Conservation (phyloP, 2,329 filamentous ascomycete species). For the Verticillium nubilum region DNA sequence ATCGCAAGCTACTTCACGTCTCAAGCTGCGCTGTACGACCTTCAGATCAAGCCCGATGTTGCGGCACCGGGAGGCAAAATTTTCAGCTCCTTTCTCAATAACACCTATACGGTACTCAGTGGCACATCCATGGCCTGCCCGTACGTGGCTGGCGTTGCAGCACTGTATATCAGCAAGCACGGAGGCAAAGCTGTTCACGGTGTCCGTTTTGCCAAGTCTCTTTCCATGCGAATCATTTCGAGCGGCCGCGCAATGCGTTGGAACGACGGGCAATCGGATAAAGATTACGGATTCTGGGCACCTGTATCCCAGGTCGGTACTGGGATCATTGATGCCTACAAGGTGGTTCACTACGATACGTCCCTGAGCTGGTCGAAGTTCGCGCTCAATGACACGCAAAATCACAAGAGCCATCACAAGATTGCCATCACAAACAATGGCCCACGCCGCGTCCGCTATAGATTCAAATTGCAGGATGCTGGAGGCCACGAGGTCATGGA, state of each 20-base stretch:
- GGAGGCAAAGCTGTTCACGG: conserved; percentile 35
- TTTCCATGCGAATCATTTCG: conserved; percentile 20
- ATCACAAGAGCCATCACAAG: conserved; percentile 28
- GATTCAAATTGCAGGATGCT: conserved; percentile 25
- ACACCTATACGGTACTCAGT: conserved; percentile 37
- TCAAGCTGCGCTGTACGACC: conserved; percentile 47
- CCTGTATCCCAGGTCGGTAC: conserved; percentile 38
- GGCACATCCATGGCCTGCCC: conserved; percentile 54
- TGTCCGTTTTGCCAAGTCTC: conserved; percentile 15
- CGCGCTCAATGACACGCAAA: conserved; percentile 41
- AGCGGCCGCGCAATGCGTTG: conserved; percentile 29
- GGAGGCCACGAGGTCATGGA: conserved; percentile 8
- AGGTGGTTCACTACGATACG: conserved; percentile 34
- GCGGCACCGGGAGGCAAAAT: conserved; percentile 44
- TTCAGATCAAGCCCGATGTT: conserved; percentile 45
- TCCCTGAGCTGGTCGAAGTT: conserved; percentile 35
- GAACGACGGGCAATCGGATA: conserved; percentile 15
- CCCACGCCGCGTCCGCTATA: conserved; percentile 7
- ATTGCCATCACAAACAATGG: conserved; percentile 39
- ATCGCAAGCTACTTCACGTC: conserved; percentile 40
- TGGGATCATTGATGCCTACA: conserved; percentile 40
- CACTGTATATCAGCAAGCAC: conserved; percentile 35
- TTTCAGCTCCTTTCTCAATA: conserved; percentile 40
- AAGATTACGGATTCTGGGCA: conserved; percentile 13
- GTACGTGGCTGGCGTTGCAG: conserved; percentile 46